Evolutionary conservation across 805 yeast species (phyloP), one percentile per base, ranked within the genome.

Genomic region (Saturnispora galanensis): DNA sequence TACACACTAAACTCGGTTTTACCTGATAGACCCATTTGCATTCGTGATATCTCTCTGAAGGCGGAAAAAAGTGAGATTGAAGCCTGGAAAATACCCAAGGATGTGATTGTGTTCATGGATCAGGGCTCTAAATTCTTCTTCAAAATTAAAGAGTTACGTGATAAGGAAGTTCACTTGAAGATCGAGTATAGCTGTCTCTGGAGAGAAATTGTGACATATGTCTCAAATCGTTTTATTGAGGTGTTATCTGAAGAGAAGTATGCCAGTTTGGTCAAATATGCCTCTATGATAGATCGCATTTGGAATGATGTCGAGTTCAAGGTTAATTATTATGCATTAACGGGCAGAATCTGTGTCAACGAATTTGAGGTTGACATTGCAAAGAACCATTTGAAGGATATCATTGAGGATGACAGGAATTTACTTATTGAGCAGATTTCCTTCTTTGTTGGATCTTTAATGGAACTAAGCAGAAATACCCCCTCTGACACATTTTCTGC

Each of bases 61-160:
- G 50, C 63, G 3, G 44, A 50, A 10, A 48, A 41, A 16, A 54
- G 57, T 2, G 31, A 29, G 3, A 53, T 60, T 17, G 49, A 51
- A 32, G 50, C 62, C 1, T 59, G 47, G 70, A 64, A 33, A 21
- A 57, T 38, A 47, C 69, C 73, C 7, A 45, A 48, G 40, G 53
- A 58, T 44, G 46, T 75, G 8, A 62, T 82, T 16, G 81, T 84
- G 0, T 77, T 74, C 55, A 74, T 75, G 6, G 88, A 81, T n/a
- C 89, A 84, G 49, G 83, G 87, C 0, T 77, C 79, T 0, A 72
- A 76, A 3, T 73, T 70, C 39, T 76, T 81, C 47, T 85, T 75
- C 61, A 67, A 70, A 44, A 68, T 84, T n/a, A 56, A 62, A 32
- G 38, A 56, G 45, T 34, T 59, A 40, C 50, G 45, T 10, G 54